Evolutionary conservation across 257 asterid species (phyloP).

Genomic region (Agastache rugosa): DNA sequence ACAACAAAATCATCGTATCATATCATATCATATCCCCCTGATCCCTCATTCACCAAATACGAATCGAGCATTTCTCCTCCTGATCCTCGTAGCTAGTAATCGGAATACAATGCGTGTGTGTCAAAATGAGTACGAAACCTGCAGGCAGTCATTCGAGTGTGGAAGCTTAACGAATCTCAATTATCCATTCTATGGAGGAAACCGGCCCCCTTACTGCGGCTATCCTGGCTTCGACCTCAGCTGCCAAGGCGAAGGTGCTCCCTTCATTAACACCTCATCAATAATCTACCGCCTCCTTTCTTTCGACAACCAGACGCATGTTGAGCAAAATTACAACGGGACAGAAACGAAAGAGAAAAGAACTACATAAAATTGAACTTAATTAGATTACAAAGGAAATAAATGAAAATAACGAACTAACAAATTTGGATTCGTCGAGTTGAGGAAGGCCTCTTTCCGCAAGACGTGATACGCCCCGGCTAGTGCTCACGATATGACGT

Average conservation of each 20-base stretch:
- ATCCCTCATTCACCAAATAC: constrained; percentile 35
- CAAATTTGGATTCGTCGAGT: too few species aligned
- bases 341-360: too few species aligned
- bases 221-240: constrained; percentile 52
- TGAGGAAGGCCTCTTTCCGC: too few species aligned
- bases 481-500: too few species aligned
- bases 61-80: constrained; percentile 35
- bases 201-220: constrained; percentile 53
- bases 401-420: too few species aligned
- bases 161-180: constrained; percentile 15
- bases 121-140: constrained; percentile 39
- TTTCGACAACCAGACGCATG: background rate
- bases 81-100: constrained; percentile 28
- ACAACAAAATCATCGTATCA: too few species aligned
- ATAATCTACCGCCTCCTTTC: constrained; percentile 34
- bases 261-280: constrained; percentile 38
- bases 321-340: too few species aligned
- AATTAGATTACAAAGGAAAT: too few species aligned
- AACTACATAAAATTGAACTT: too few species aligned
- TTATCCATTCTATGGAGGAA: constrained; percentile 66
- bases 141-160: constrained; percentile 41
- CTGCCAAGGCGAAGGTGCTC: constrained; percentile 36
- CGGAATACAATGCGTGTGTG: constrained; percentile 34
- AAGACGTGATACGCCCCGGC: too few species aligned
- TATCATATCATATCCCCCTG: too few species aligned